phyloP scores from a whole-genome alignment of 2,329 filamentous ascomycete genomes.

The Rugonectria rugulosa region DNA sequence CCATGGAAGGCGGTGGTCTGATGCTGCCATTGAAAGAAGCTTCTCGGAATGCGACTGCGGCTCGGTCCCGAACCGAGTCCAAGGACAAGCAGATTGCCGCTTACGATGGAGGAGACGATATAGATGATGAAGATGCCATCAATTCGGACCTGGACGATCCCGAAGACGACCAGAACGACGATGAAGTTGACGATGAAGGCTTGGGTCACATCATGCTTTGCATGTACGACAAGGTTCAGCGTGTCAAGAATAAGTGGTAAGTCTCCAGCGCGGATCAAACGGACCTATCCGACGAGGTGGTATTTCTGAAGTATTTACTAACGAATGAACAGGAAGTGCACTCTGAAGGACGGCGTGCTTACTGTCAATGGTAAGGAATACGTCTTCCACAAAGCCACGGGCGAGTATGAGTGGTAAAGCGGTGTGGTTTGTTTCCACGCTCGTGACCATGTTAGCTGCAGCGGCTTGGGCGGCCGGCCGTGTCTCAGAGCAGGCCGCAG shows the following conservation, averaged over 20 bases:
- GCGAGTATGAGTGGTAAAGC: conserved; percentile 93
- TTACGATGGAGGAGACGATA: conserved; percentile 70
- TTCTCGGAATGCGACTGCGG: conserved; percentile 41
- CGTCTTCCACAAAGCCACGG: conserved; percentile 96
- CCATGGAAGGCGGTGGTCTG: conserved; percentile 77
- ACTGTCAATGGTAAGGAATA: conserved; percentile 95
- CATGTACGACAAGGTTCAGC: conserved; percentile 98
- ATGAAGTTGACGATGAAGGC: conserved; percentile 86
- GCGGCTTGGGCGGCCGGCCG: conserved; percentile 19
- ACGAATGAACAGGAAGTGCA: conserved; percentile 78
- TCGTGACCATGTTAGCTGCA: conserved; percentile 2
- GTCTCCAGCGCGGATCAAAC: conserved; percentile 38
- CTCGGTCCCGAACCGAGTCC: conserved; percentile 28
- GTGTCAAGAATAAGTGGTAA: conserved; percentile 97
- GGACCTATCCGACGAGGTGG: neutral
- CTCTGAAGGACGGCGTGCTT: conserved; percentile 93
- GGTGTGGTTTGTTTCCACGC: conserved; percentile 12
- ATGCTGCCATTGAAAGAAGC: conserved; percentile 75
- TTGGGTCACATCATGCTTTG: conserved; percentile 94
- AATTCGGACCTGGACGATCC: conserved; percentile 98
- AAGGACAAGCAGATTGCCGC: conserved; percentile 52
- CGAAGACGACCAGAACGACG: conserved; percentile 83
- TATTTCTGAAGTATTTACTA: conserved; percentile 16
- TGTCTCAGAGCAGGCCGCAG: conserved; percentile 24
- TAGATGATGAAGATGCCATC: conserved; percentile 91